Evolutionary conservation across 2,329 filamentous ascomycete species (phyloP).

Genomic region (Colletotrichum cuscutae): DNA sequence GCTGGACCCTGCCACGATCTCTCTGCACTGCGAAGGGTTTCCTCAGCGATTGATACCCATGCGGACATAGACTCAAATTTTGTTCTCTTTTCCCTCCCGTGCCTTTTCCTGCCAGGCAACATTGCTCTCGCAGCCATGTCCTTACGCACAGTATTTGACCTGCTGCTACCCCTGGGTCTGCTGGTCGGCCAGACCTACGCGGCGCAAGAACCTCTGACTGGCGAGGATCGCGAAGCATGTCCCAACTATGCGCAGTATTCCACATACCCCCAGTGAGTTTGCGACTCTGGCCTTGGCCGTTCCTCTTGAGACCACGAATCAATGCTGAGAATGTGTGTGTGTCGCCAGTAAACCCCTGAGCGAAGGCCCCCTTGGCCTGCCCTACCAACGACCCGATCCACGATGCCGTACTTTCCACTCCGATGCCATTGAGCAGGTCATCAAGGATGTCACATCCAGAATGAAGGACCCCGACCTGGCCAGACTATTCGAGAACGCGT

Average conservation of each 20-base stretch:
- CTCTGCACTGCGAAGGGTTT: neutral
- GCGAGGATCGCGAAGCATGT: slow-evolving; percentile 44
- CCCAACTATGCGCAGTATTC: slow-evolving; percentile 55
- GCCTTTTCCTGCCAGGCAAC: slow-evolving; percentile 4
- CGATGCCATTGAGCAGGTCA: slow-evolving; percentile 86
- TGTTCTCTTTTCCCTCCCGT: neutral
- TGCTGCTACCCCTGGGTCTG: slow-evolving; percentile 37
- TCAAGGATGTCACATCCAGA: slow-evolving; percentile 80
- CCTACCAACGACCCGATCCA: slow-evolving; percentile 84
- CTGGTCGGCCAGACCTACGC: slow-evolving; percentile 33
- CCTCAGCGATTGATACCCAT: neutral
- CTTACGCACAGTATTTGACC: slow-evolving; percentile 13
- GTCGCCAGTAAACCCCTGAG: slow-evolving; percentile 77
- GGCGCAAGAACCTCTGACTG: slow-evolving; percentile 29
- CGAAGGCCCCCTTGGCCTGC: slow-evolving; percentile 80
- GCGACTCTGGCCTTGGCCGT: neutral
- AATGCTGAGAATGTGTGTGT: slow-evolving; percentile 17
- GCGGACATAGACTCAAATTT: slow-evolving; percentile 5
- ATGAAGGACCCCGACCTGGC: slow-evolving; percentile 90
- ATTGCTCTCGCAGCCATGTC: slow-evolving; percentile 19
- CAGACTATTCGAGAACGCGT: slow-evolving; percentile 93
- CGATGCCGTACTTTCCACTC: slow-evolving; percentile 92
- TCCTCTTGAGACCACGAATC: neutral
- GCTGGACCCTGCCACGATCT: neutral
- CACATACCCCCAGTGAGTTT: slow-evolving; percentile 50